A percentile compares a stretch with the other conserved stretches of the same genome.
These are phyloP conservation scores for Odontarrhena argentea DNA, from an alignment of 345 rosid genomes.

Conservation along the genomic window DNA sequence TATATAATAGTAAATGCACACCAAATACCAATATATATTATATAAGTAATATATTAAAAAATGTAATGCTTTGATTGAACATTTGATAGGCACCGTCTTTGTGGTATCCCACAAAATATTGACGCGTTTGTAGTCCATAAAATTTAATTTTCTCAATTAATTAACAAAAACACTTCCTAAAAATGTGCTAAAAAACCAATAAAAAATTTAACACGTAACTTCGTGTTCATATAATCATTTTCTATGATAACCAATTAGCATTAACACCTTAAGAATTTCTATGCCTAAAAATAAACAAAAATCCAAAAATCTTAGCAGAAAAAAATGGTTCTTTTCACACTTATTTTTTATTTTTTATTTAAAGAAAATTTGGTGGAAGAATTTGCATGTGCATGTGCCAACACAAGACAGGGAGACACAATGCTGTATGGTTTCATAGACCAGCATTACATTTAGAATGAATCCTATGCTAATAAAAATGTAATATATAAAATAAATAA, in stretches of 20 bases:
- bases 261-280: neutral
- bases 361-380: neutral
- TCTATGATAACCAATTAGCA: neutral
- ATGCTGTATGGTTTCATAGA: slow-evolving; percentile 28
- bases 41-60: neutral
- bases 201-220: neutral
- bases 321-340: slow-evolving; percentile 7
- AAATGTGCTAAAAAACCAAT: neutral
- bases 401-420: slow-evolving; percentile 29
- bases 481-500: neutral
- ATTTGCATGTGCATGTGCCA: slow-evolving; percentile 32
- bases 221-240: slow-evolving; percentile 6
- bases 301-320: slow-evolving; percentile 13
- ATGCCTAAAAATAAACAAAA: neutral
- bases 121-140: slow-evolving; percentile 19
- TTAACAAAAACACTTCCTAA: neutral
- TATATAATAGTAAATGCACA: slow-evolving; percentile 19
- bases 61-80: slow-evolving; percentile 1
- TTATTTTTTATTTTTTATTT: neutral
- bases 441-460: slow-evolving; percentile 16
- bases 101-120: slow-evolving; percentile 25
- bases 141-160: neutral
- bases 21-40: slow-evolving; percentile 23
- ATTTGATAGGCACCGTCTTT: slow-evolving; percentile 24
- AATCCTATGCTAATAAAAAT: slow-evolving; percentile 21